Evolutionary conservation across 495 filamentous ascomycete genomes (phyloP), one percentile per base, ranked within the genome.

Genomic region (Penicillium cataractarum): DNA sequence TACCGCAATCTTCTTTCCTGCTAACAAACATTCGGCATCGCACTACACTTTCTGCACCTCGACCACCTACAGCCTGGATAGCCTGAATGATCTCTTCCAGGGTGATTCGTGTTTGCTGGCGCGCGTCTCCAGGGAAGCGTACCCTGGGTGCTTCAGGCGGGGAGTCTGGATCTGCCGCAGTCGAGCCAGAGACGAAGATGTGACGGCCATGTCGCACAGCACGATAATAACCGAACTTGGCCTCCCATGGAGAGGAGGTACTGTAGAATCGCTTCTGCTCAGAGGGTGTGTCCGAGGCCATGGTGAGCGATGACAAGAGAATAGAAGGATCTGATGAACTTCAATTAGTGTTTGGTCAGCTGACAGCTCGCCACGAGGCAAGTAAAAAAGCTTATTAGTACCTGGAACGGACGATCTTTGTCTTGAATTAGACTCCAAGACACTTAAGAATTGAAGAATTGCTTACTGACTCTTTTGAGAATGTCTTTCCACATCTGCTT

Each of bases 161-260:
- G n/a, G 76, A 74, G 12, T 62, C 42, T 2, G 73, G 73, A 42
- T 79, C 75, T 51, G 75, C 71, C 12, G 80, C 73, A 4, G 80
- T 83, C 21, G 80, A 78, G 4, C 80, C 80, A 15, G 80, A 78
- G 26, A 83, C 78, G 62, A 76, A 81, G 57, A 83, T 78, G 0
- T 77, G 71, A n/a, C 67, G 63, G 1, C 77, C 76, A 49, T 71
- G 74, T 0, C 78, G 77, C 6, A 83, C 70, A 10, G 80, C 80
- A 26, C 80, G 78, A 48, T 80, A 80, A 58, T 83, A 82, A 17
- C 80, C 80, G 57, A 81, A 75, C 15, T 55, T 61, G 29, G 72
- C 65, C 65, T 83, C 80, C 65, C 76, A 83, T 8, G 79, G 80
- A 3, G 77, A 80, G 26, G 68, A 55, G 21, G 79, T 80, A 17